These are phyloP conservation scores for Iris macrosiphon DNA, from an alignment of 106 monocot genomes.

Conservation along the genomic window DNA sequence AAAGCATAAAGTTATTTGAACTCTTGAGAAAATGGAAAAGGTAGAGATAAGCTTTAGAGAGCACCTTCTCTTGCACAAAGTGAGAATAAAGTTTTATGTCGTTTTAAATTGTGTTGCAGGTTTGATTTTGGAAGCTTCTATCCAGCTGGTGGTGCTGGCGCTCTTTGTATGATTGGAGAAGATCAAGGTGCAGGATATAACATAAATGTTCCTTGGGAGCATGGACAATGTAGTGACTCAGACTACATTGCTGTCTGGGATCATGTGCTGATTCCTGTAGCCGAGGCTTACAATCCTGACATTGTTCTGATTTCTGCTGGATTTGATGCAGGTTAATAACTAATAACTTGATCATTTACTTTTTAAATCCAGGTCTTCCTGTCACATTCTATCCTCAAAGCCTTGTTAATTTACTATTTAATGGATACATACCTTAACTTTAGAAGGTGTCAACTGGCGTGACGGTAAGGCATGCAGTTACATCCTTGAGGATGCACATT, in stretches of 20 bases:
- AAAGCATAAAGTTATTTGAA: no score
- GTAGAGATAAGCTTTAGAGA: no score
- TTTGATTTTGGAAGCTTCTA: constrained; percentile 88
- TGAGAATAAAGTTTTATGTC: no score
- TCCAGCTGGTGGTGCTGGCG: constrained; percentile 65
- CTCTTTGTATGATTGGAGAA: constrained; percentile 67
- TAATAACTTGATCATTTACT: background rate
- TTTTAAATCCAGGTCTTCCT: background rate
- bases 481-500: no score
- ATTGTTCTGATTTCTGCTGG: constrained; percentile 79
- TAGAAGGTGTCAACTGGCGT: no score
- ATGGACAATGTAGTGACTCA: constrained; percentile 74
- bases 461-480: no score
- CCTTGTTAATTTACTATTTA: no score
- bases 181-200: constrained; percentile 71
- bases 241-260: constrained; percentile 89
- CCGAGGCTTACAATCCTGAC: constrained; percentile 60
- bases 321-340: constrained; percentile 92
- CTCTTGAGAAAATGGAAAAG: no score
- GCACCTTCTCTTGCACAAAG: no score
- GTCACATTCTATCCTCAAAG: no score
- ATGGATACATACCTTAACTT: no score
- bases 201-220: constrained; percentile 94
- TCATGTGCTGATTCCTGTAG: constrained; percentile 73
- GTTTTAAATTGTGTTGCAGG: constrained; percentile 43